Evolutionary conservation across 306 rosid genomes (phyloP).

Genomic region (Lupinus albus): DNA sequence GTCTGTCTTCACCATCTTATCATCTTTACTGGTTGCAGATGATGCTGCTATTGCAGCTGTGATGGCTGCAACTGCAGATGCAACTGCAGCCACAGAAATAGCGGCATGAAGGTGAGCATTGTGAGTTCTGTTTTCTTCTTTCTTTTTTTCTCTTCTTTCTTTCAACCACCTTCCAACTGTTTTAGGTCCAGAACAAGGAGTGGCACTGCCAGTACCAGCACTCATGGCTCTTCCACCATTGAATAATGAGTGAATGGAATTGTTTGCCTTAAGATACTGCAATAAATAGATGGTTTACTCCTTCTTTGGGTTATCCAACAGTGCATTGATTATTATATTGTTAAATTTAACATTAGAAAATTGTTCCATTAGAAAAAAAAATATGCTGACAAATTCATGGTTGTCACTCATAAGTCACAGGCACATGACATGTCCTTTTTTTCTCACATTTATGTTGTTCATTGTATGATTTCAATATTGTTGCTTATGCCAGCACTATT

Average conservation of each 20-base stretch:
- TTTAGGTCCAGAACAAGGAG: conserved; percentile 67
- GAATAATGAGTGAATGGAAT: conserved; percentile 77
- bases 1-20: conserved; percentile 67
- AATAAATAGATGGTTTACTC: conserved; percentile 20
- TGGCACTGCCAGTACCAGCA: conserved; percentile 48
- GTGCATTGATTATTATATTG: neutral
- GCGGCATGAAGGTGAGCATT: conserved; percentile 94
- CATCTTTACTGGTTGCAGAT: conserved; percentile 58
- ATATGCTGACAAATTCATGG: neutral
- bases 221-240: conserved; percentile 66
- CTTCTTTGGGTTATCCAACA: conserved; percentile 4
- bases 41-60: conserved; percentile 87
- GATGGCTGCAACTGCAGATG: conserved; percentile 83
- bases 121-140: conserved; percentile 86
- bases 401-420: neutral
- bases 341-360: neutral
- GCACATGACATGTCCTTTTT: conserved; percentile 33
- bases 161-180: conserved; percentile 98
- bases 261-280: conserved; percentile 83
- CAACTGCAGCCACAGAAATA: conserved; percentile 86
- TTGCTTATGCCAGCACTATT: conserved; percentile 9
- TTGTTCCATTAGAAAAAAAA: conserved; percentile 10
- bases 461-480: conserved; percentile 13
- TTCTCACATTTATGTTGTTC: conserved; percentile 13
- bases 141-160: conserved; percentile 92